phyloP scores from a whole-genome alignment of 148 eudicot species.

The Selenicereus undatus region DNA sequence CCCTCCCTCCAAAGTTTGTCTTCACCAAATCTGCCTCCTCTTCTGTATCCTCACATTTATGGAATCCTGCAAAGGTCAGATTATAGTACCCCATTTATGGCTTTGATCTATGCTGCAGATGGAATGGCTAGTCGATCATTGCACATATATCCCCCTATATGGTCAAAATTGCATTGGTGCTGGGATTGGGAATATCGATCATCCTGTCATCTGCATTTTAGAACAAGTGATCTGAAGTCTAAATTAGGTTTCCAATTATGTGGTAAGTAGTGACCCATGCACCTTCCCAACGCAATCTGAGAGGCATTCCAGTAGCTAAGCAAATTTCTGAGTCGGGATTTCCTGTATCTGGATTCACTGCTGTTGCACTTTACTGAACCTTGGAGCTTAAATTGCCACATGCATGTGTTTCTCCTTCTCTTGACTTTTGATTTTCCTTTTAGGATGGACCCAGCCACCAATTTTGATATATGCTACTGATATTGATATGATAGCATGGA shows the following conservation, averaged over 20 bases:
- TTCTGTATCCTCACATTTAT: background rate
- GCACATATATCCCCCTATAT: background rate
- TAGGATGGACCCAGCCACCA: background rate
- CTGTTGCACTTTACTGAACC: background rate
- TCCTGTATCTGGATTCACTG: background rate
- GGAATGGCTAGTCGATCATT: background rate
- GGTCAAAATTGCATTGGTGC: background rate
- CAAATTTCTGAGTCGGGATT: background rate
- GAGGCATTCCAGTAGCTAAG: background rate
- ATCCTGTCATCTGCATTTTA: background rate
- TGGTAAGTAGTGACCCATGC: background rate
- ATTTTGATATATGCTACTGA: no score
- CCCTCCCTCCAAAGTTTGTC: background rate
- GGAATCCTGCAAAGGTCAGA: background rate
- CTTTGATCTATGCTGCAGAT: background rate
- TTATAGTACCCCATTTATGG: slow-evolving; percentile 5
- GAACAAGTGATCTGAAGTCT: background rate
- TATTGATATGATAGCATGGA: background rate
- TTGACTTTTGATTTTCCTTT: background rate
- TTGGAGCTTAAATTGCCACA: background rate
- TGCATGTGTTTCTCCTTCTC: background rate
- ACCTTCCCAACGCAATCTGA: background rate
- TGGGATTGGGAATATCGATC: background rate
- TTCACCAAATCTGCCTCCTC: background rate
- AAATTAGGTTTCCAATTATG: background rate